Conservation (phyloP, 192 early-diverging fungal species). For the Linnemannia exigua region DNA sequence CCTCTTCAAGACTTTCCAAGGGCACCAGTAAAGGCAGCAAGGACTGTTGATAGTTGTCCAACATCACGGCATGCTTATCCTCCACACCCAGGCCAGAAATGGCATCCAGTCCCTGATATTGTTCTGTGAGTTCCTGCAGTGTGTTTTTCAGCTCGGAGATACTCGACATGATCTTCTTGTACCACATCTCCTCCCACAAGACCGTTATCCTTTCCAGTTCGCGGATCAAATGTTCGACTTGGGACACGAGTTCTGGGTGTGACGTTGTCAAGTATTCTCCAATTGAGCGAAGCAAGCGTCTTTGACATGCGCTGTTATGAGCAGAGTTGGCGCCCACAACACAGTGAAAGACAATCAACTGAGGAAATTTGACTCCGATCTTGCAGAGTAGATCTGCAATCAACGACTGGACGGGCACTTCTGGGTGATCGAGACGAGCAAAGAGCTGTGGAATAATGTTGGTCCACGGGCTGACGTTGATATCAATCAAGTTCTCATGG, state of each 20-base stretch:
- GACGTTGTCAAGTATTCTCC: slow-evolving; percentile 51
- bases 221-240: slow-evolving; percentile 68
- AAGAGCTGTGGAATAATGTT: slow-evolving; percentile 83
- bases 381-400: slow-evolving; percentile 69
- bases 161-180: slow-evolving; percentile 71
- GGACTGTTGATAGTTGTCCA: slow-evolving; percentile 66
- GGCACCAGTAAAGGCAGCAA: slow-evolving; percentile 70
- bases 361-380: slow-evolving; percentile 72
- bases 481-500: slow-evolving; percentile 52
- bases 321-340: slow-evolving; percentile 67
- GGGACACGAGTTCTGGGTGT: slow-evolving; percentile 62
- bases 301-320: slow-evolving; percentile 56
- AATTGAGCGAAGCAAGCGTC: slow-evolving; percentile 55
- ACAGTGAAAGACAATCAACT: slow-evolving; percentile 76
- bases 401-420: slow-evolving; percentile 64
- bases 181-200: slow-evolving; percentile 87
- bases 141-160: slow-evolving; percentile 69
- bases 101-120: slow-evolving; percentile 65
- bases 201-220: slow-evolving; percentile 81
- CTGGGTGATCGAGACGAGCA: slow-evolving; percentile 76
- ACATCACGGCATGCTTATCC: slow-evolving; percentile 61
- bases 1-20: slow-evolving; percentile 67
- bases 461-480: slow-evolving; percentile 69
- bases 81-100: slow-evolving; percentile 52
- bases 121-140: slow-evolving; percentile 68